Evolutionary conservation across 768 basidiomycete genomes (phyloP).

Genomic region (Serendipita sp.): DNA sequence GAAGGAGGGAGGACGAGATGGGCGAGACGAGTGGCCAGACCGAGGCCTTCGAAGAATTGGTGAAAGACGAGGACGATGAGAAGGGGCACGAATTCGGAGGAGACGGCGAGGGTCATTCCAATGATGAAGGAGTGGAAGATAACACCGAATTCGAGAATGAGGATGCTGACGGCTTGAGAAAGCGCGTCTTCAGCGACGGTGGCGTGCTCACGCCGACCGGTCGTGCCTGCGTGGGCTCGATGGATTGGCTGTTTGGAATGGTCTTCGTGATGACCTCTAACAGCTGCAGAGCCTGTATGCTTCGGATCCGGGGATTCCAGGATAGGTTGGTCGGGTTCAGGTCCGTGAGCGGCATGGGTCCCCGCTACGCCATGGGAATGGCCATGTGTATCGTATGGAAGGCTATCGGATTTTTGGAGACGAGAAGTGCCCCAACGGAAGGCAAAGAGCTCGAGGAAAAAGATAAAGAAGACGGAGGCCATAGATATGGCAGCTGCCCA

Average conservation of each 20-base stretch:
- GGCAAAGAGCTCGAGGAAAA: constrained; percentile 71
- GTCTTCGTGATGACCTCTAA: background rate
- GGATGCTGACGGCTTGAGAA: constrained; percentile 74
- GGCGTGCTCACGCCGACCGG: constrained; percentile 14
- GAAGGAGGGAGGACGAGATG: constrained; percentile 30
- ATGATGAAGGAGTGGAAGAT: constrained; percentile 71
- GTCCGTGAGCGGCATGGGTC: constrained; percentile 54
- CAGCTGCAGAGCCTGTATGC: background rate
- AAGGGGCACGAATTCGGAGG: constrained; percentile 61
- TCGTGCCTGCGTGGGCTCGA: background rate
- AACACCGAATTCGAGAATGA: constrained; percentile 89
- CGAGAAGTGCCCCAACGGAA: constrained; percentile 74
- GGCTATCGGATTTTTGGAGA: constrained; percentile 26
- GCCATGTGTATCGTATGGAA: constrained; percentile 21
- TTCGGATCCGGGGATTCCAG: background rate
- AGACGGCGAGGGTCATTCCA: constrained; percentile 87
- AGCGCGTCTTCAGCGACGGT: constrained; percentile 26
- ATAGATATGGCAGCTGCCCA: constrained; percentile 73
- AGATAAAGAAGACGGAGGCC: constrained; percentile 66
- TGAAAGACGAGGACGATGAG: constrained; percentile 43
- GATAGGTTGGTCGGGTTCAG: constrained; percentile 25
- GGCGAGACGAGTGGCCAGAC: constrained; percentile 80
- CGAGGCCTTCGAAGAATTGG: constrained; percentile 88
- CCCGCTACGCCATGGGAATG: constrained; percentile 47
- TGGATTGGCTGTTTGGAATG: background rate